Percentiles rank a stretch among this genome's conserved stretches.
Conservation (phyloP, 768 basidiomycete genomes). For the Tylopilus sp. region DNA sequence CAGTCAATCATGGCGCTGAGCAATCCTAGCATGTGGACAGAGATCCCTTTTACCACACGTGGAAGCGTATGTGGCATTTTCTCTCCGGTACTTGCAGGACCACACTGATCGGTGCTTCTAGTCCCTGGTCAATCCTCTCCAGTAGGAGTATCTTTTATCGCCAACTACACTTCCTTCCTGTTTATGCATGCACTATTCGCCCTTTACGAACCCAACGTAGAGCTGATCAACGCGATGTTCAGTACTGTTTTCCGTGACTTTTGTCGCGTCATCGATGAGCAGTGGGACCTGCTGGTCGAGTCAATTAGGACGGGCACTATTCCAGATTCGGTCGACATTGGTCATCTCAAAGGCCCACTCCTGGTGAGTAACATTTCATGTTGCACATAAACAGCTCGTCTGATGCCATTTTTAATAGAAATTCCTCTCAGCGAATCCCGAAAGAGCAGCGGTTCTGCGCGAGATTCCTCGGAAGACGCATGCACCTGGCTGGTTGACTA, state of each 20-base stretch:
- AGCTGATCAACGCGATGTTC: constrained; percentile 23
- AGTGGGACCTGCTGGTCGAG: constrained; percentile 20
- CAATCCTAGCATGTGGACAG: constrained; percentile 11
- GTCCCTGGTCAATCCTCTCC: constrained; percentile 16
- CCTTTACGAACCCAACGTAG: constrained; percentile 19
- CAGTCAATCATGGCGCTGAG: background rate
- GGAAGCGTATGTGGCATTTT: constrained; percentile 3
- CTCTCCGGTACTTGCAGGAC: too few species aligned
- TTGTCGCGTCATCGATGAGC: constrained; percentile 16
- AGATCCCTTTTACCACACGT: constrained; percentile 6
- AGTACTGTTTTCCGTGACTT: constrained; percentile 20
- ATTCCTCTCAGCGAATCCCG: constrained; percentile 15
- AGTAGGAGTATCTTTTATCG: constrained; percentile 16
- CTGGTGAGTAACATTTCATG: background rate
- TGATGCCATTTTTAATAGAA: constrained; percentile 1
- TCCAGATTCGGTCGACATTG: constrained; percentile 12
- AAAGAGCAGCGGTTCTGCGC: constrained; percentile 17
- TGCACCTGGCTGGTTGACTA: constrained; percentile 18
- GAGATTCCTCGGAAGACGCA: constrained; percentile 1
- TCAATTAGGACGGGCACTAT: constrained; percentile 16
- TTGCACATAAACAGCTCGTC: background rate
- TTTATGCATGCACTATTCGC: constrained; percentile 23
- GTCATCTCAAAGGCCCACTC: constrained; percentile 13
- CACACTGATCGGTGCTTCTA: background rate
- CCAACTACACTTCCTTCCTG: constrained; percentile 20